Base-by-base conservation (phyloP, 148 eudicot species). In the Fagopyrum esculentum region DNA sequence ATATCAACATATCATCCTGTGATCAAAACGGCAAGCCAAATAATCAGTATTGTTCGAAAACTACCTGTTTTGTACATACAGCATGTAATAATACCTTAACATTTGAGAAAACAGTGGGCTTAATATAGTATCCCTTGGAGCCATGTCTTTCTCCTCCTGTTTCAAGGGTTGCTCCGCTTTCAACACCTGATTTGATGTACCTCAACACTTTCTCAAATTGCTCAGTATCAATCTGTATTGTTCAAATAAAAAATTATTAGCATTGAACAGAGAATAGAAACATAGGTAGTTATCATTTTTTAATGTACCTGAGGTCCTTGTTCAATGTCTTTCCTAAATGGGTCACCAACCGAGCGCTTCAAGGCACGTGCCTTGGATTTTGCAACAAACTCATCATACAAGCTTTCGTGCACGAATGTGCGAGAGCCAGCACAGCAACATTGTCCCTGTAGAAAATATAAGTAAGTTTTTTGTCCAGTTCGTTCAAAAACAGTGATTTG, bases 81-180 rank as follows among this genome's bases (percentile, higher is more conserved):
- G 40, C 40, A 35, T 35, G 40, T 35, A 35, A 35, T 1, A 35
- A 35, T 76, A 80, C 85, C 75, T 81, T 77, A 66, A 88, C 88
- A 75, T 84, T 77, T 55, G 88, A 86, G 84, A 88, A 88, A 50
- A 86, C 86, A 75, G 88, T 88, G 51, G 92, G 89, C 60, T 88
- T 78, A 46, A 88, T 81, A 74, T 79, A 88, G 80, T 74, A 86
- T 56, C 92, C 92, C 10, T 83, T 82, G 63, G 84, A 76, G 17
- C 88, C 87, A 48, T 78, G 26, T 71, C 80, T 79, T 64, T 80
- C 82, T 56, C 88, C 89, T 52, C 87, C 40, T 35, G 40, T 35
- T 35, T 35, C 40, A 1, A 35, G 40, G 40, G 40, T 35, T 35
- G 40, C 40, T 35, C 85, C 87, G 43, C 79, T 75, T 44, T 81